phyloP scores from a whole-genome alignment of 805 yeast genomes.

The Candida parachauliodes region DNA sequence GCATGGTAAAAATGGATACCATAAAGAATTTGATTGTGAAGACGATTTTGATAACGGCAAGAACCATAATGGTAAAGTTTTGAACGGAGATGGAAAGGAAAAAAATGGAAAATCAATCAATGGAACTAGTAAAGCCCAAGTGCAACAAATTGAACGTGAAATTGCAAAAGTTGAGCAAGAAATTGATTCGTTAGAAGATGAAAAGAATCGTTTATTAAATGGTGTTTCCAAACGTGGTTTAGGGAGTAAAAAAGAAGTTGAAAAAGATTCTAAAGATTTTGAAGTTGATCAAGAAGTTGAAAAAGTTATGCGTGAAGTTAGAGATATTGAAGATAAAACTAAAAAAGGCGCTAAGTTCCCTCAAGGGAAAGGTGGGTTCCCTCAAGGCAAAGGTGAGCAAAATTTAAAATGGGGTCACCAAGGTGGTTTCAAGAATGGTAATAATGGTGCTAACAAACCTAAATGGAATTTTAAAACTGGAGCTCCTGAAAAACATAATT shows the following conservation, averaged over 20 bases:
- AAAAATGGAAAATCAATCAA: not conserved
- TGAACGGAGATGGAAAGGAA: not conserved
- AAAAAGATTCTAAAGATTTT: constrained; percentile 2
- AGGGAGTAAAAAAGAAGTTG: not conserved
- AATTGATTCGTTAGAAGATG: constrained; percentile 2
- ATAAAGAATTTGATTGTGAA: not conserved
- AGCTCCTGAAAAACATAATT: not conserved
- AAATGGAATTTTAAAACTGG: not conserved
- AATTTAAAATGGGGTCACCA: not conserved
- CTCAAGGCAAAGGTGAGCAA: constrained; percentile 1
- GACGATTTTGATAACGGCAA: not conserved
- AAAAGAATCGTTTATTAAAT: not conserved
- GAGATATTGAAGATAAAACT: constrained; percentile 3
- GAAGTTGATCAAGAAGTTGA: constrained; percentile 3
- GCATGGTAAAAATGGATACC: not conserved
- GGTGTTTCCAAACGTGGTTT: constrained; percentile 4
- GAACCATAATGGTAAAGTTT: not conserved
- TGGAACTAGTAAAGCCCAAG: constrained; percentile 1
- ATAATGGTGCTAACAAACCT: not conserved
- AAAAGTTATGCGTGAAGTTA: constrained; percentile 1
- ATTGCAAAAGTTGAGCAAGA: constrained; percentile 2
- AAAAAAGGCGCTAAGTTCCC: not conserved
- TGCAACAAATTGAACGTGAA: not conserved
- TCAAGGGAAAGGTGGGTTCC: not conserved
- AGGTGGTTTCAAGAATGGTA: not conserved